Evolutionary conservation across 2,329 filamentous ascomycete species (phyloP), one percentile per base, ranked within the genome.

Genomic region (Botrytis tulipae): DNA sequence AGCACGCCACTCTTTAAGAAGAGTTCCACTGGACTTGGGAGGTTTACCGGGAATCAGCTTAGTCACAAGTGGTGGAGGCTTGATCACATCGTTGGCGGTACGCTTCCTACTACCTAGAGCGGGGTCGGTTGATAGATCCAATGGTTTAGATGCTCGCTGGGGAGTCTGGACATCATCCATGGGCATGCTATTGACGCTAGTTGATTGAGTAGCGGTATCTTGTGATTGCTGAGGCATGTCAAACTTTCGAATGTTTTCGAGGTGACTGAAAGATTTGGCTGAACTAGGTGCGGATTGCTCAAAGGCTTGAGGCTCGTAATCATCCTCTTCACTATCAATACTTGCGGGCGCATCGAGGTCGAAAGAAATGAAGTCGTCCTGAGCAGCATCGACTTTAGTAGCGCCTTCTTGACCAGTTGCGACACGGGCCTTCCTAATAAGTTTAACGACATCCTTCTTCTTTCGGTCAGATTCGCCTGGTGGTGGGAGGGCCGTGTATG

Each of bases 321-420:
- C 61, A 57, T 68, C 70, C 32, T 63, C 60, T 44, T 67, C 71
- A 25, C 80, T 77, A 40, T 82, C 78, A 8, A 76, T 62, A 54
- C 76, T 73, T 35, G 76, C 74, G 4, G 75, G 71, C 32, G 83
- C 81, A 65, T 87, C 88, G 62, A 92, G 86, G 77, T 91, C 92
- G 74, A 95, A 93, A 0, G 95, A 97, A 72, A 99, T 97, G 80
- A 98, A 98, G 77, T 99, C 95, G 73, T 92, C 91, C 35, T 87
- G 86, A 65, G 90, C 87, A 1, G 87, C 85, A 35, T 89, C 86
- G 1, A 87, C 83, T 18, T 85, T 83, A 0, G 85, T 82, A 44
- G 87, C 85, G 40, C 85, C 83, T 16, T 79, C 79, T 9, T 83
- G 80, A 9, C 84, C 82, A 4, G 85, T 83, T 54, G 91, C 88